A percentile compares a stretch with the other conserved stretches of the same genome.
Conservation (phyloP, 164 flowering plant species). For the Kingdonia uniflora region DNA sequence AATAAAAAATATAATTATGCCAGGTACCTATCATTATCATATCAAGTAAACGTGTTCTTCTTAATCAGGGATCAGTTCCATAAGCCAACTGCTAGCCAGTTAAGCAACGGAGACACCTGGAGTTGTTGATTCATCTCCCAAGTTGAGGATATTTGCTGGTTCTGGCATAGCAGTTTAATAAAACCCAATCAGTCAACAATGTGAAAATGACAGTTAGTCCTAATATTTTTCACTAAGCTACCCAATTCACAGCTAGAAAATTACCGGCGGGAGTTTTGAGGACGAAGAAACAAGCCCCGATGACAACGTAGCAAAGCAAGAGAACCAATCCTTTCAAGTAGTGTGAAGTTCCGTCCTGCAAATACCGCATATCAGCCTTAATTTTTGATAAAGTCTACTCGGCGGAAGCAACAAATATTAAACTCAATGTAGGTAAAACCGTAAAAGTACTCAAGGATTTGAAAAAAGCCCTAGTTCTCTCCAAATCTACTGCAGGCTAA, state of each 20-base stretch:
- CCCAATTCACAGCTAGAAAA: background rate
- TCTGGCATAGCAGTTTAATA: conserved; percentile 2
- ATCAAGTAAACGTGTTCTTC: too few species aligned
- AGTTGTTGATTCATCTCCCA: conserved; percentile 6
- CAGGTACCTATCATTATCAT: too few species aligned
- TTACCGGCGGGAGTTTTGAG: conserved; percentile 31
- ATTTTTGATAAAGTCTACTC: too few species aligned
- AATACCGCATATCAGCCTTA: too few species aligned
- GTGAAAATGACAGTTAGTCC: background rate
- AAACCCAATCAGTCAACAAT: too few species aligned
- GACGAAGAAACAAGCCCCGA: conserved; percentile 53
- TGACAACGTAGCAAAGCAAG: conserved; percentile 43
- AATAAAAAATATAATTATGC: too few species aligned
- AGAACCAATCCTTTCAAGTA: conserved; percentile 78
- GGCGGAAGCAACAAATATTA: too few species aligned
- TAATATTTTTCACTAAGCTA: too few species aligned
- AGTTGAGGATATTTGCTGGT: conserved; percentile 4
- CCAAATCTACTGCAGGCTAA: too few species aligned
- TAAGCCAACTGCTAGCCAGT: background rate
- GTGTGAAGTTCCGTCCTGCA: conserved; percentile 68
- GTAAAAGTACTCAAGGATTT: too few species aligned
- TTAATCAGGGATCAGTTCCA: background rate
- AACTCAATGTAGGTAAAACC: too few species aligned
- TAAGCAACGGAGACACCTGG: conserved; percentile 7
- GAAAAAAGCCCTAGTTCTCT: too few species aligned